phyloP scores from a whole-genome alignment of 129 eudicot genomes.

The Artemisia tridentata region DNA sequence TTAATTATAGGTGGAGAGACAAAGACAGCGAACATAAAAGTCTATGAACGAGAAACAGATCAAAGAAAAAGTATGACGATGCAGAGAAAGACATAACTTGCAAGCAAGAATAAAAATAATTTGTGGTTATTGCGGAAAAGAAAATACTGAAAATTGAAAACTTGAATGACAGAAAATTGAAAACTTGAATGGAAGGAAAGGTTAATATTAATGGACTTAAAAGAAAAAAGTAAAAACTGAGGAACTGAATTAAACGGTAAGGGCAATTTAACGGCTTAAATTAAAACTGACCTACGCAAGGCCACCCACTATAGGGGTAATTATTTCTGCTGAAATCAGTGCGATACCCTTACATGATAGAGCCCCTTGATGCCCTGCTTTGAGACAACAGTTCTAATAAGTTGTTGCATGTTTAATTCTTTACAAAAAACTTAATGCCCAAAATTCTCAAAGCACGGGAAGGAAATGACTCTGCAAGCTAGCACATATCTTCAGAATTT shows the following conservation, averaged over 20 bases:
- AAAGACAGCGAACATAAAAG: conserved; percentile 14
- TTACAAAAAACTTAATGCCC: conserved; percentile 36
- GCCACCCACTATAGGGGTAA: conserved; percentile 71
- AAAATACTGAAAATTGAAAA: conserved; percentile 18
- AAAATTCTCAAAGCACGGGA: conserved; percentile 42
- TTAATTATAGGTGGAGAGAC: conserved; percentile 12
- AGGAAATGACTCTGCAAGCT: conserved; percentile 55
- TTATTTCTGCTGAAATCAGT: conserved; percentile 80
- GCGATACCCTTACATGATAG: conserved; percentile 81
- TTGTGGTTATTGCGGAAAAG: conserved; percentile 14
- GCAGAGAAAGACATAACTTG: background rate
- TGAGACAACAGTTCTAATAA: conserved; percentile 78
- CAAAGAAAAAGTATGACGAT: conserved; percentile 11
- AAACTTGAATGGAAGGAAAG: conserved; percentile 46
- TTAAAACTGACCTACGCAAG: conserved; percentile 83
- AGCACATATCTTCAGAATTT: conserved; percentile 46
- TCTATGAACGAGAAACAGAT: conserved; percentile 11
- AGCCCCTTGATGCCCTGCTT: conserved; percentile 96
- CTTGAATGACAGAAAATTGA: conserved; percentile 28
- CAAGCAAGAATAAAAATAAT: background rate
- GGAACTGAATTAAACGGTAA: conserved; percentile 46
- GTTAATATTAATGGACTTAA: conserved; percentile 28
- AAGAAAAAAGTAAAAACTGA: conserved; percentile 38
- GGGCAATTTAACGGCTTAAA: conserved; percentile 47
- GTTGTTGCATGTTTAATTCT: conserved; percentile 44